Evolutionary conservation across 2,329 filamentous ascomycete genomes (phyloP), one percentile per base, ranked within the genome.

Genomic region (Parascedosporium putredinis): DNA sequence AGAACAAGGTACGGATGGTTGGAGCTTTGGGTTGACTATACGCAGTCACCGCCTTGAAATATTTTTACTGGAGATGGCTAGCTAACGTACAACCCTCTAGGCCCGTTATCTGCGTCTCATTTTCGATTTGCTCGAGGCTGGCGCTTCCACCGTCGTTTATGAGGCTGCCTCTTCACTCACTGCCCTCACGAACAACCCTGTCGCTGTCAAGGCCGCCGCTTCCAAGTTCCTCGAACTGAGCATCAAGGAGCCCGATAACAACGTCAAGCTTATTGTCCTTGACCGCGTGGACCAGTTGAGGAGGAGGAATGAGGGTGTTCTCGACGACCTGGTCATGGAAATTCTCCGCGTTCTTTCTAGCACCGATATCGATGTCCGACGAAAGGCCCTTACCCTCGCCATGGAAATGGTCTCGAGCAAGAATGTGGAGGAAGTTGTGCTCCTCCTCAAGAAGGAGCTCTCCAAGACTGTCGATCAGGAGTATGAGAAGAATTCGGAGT

Each of bases 331-430:
- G 45, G 88, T 87, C 4, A 97, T 98, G 93, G 93, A 98, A 66
- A 90, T 97, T 50, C 75, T 98, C 43, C 87, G 93, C 50, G 93
- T 96, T 16, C 77, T 98, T 29, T 94, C 90, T 10, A 96, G 90
- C 64, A 87, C 93, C 20, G 93, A 98, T 69, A 86, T 98, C 56
- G 93, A 97, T 62, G 93, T 98, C 49, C 83, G 93, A 60, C 84
- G 84, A 67, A 97, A 97, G 69, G 89, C 91, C 14, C 78, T 98
- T 24, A 76, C 80, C 51, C 87, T 98, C 60, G 90, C 90, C 10
- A 74, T 98, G 65, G 90, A 96, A 56, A 97, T 98, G 93, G 88
- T 98, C 4, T 93, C 91, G 0, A 96, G 90, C 78, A 95, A 95
- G 72, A 98, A 98, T 56, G 90, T 98, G 5, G 93, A 97, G 64